Base-by-base conservation (phyloP, 2,329 filamentous ascomycete species). In the Juglanconis sp. region DNA sequence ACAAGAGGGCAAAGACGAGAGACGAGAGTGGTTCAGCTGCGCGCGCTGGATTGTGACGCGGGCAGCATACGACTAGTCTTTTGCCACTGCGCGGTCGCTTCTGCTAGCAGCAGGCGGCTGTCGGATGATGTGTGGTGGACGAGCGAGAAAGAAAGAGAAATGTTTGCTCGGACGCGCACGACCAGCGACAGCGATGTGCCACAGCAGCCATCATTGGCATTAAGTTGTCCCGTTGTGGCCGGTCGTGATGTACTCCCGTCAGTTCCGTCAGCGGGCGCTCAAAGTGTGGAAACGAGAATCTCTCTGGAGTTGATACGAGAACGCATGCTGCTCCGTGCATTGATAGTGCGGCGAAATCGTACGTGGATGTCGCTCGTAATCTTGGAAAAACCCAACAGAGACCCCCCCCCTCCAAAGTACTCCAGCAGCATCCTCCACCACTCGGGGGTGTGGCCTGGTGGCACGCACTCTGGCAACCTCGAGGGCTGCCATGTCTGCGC, bases 281-380 rank as follows among this genome's bases (percentile, higher is more conserved):
- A 31, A 48, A 49, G 47, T 50, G 53, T 49, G 57, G 57, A 42
- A 53, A 56, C 58, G 49, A 61, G 54, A 57, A 48, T 51, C 49
- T 60, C 46, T 59, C 53, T 51, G 30, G 53, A 32, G 46, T 38
- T 63, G 53, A 60, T 56, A 57, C 61, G 61, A 63, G 54, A 36
- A 17, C 40, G 44, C 56, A 59, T 55, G 57, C 57, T 59, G 57
- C 52, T 57, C 57, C 46, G 57, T 60, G 57, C 61, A 60, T 60
- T 60, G 54, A 63, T 63, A 63, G 50, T 62, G 60, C 57, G 49
- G 57, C 57, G 42, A 51, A 51, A 59, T 61, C 56, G 54, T 62
- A 57, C 62, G 36, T 56, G 46, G 50, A 42, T 59, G 57, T 63
- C 61, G 61, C 57, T 65, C 64, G 63, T 56, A 65, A 65, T 65